Conservation (phyloP, 169 alveolate species). For the Plasmodium sp. region DNA sequence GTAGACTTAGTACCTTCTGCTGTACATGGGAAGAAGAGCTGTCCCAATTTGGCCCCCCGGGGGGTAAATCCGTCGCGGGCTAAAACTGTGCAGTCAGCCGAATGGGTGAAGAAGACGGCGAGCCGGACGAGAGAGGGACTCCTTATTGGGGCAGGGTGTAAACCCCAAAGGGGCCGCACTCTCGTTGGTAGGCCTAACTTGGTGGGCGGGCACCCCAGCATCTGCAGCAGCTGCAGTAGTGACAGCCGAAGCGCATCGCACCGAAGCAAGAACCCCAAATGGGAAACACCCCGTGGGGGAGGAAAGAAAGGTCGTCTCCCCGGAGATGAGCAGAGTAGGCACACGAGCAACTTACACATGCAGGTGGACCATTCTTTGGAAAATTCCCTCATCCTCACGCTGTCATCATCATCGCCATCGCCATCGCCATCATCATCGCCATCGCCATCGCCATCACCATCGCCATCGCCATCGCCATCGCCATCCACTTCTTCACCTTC, state of each 20-base stretch:
- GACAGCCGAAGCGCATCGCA: background rate
- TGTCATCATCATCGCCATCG: background rate
- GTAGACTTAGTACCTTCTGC: background rate
- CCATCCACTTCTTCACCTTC: background rate
- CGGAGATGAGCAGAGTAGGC: background rate
- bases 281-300: background rate
- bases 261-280: background rate
- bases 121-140: background rate
- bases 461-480: background rate
- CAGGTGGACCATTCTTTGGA: background rate
- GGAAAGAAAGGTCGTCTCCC: background rate
- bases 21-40: background rate
- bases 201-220: background rate
- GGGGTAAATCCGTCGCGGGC: background rate
- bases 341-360: background rate
- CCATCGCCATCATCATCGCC: too few species aligned
- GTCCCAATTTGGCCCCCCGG: background rate
- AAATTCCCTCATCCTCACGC: background rate
- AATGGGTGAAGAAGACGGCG: background rate
- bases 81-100: background rate
- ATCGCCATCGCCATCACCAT: too few species aligned
- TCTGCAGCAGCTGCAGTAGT: background rate
- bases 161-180: background rate
- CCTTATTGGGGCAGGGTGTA: background rate
- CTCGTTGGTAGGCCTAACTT: background rate